A percentile compares a stretch with the other conserved stretches of the same genome.
phyloP scores from a whole-genome alignment of 805 yeast species.

The Cyberlindnera mississippiensis region DNA sequence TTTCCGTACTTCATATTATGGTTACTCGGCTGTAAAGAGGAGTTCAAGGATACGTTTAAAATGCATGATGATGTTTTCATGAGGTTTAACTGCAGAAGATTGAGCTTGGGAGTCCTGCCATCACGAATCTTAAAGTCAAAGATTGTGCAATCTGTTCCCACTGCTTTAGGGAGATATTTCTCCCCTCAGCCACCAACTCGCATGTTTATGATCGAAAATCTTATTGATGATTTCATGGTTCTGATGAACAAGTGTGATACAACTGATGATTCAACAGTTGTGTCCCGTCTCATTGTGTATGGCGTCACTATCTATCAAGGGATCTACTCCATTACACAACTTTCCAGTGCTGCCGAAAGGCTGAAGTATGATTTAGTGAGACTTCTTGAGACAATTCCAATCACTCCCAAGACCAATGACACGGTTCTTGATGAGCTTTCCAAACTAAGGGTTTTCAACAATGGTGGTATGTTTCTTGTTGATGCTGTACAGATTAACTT shows the following conservation, averaged over 20 bases:
- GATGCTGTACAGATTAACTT: conserved; percentile 13
- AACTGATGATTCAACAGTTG: conserved; percentile 1
- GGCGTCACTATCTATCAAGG: conserved; percentile 17
- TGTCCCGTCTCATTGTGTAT: conserved; percentile 9
- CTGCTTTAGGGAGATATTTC: background rate
- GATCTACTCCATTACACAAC: conserved; percentile 6
- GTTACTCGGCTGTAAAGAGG: conserved; percentile 33
- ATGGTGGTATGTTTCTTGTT: conserved; percentile 18
- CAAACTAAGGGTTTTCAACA: conserved; percentile 5
- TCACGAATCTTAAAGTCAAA: conserved; percentile 9
- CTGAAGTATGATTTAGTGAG: conserved; percentile 19
- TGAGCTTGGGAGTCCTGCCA: conserved; percentile 2
- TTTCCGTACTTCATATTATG: conserved; percentile 40
- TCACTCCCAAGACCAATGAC: conserved; percentile 3
- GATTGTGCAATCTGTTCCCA: background rate
- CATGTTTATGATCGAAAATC: background rate
- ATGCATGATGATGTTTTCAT: conserved; percentile 10
- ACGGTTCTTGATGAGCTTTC: conserved; percentile 6
- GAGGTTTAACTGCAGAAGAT: conserved; percentile 12
- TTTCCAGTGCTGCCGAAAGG: conserved; percentile 17
- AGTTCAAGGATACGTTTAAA: background rate
- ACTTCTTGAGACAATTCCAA: conserved; percentile 8
- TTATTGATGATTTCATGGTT: conserved; percentile 7
- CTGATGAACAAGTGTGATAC: conserved; percentile 3
- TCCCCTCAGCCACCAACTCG: conserved; percentile 4